Evolutionary conservation across 306 rosid species (phyloP).

Genomic region (Luffa aegyptiaca): DNA sequence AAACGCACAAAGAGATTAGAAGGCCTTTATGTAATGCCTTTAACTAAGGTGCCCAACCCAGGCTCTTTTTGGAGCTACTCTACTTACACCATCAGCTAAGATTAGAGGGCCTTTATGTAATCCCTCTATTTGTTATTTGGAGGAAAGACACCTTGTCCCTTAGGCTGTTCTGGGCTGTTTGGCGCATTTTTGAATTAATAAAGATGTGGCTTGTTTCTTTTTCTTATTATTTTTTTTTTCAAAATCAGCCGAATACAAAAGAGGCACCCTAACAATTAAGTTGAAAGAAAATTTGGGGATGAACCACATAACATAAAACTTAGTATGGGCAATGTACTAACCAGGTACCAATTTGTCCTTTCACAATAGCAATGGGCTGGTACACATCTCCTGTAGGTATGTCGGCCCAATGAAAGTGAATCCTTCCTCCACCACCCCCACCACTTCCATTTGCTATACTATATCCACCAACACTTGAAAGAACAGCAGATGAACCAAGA

Average conservation of each 20-base stretch:
- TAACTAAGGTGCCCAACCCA: neutral
- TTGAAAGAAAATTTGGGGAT: neutral
- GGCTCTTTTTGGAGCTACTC: neutral
- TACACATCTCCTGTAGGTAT: slow-evolving; percentile 93
- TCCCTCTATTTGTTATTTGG: neutral
- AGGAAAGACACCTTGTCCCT: neutral
- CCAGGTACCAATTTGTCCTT: slow-evolving; percentile 63
- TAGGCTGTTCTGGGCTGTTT: neutral
- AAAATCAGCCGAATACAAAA: neutral
- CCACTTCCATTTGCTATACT: slow-evolving; percentile 56
- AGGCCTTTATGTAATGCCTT: too few species aligned
- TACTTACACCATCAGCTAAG: neutral
- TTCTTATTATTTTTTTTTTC: neutral
- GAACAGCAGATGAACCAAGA: slow-evolving; percentile 61
- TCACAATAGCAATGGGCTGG: slow-evolving; percentile 82
- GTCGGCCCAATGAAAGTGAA: slow-evolving; percentile 95
- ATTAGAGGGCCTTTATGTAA: neutral
- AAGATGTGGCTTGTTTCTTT: neutral
- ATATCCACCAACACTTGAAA: slow-evolving; percentile 84
- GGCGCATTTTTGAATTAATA: neutral
- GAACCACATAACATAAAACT: neutral
- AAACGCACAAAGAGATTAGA: too few species aligned
- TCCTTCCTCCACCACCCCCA: slow-evolving; percentile 98
- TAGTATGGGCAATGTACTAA: slow-evolving; percentile 19
- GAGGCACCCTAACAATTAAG: neutral